Evolutionary conservation across 1,284 basidiomycete genomes (phyloP).

Genomic region (Kalmanozyma brasiliensis): DNA sequence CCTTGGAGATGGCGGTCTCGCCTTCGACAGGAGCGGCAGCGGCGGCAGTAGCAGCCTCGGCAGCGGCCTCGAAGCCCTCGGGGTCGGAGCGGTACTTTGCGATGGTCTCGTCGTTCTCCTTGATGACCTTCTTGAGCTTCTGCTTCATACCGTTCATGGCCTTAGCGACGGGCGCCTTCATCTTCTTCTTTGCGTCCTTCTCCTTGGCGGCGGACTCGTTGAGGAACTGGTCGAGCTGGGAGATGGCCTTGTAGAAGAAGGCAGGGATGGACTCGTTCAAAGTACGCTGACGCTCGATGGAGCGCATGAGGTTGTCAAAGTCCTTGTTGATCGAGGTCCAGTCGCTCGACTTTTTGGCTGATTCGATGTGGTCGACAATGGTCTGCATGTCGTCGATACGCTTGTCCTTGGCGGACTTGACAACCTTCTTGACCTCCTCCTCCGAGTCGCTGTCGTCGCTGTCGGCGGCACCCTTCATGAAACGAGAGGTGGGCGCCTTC

Average conservation of each 20-base stretch:
- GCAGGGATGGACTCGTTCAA: slow-evolving; percentile 87
- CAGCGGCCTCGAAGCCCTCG: slow-evolving; percentile 78
- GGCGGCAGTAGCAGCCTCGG: slow-evolving; percentile 67
- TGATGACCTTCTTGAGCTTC: slow-evolving; percentile 89
- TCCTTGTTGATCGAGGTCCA: slow-evolving; percentile 90
- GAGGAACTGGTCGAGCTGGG: slow-evolving; percentile 81
- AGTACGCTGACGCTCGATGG: slow-evolving; percentile 86
- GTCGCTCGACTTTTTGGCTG: slow-evolving; percentile 90
- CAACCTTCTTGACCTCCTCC: slow-evolving; percentile 77
- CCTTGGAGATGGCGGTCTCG: slow-evolving; percentile 69
- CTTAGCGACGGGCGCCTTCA: slow-evolving; percentile 93
- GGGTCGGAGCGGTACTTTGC: slow-evolving; percentile 80
- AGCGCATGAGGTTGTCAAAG: slow-evolving; percentile 92
- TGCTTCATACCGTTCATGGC: slow-evolving; percentile 97
- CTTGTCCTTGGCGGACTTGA: slow-evolving; percentile 87
- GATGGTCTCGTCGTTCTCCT: slow-evolving; percentile 87
- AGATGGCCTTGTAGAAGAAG: slow-evolving; percentile 83
- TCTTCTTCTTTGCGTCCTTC: slow-evolving; percentile 86
- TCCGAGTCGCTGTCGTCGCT: slow-evolving; percentile 74
- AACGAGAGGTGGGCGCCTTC: slow-evolving; percentile 61
- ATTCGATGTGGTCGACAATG: slow-evolving; percentile 89
- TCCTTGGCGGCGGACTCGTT: slow-evolving; percentile 79
- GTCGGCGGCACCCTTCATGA: slow-evolving; percentile 64
- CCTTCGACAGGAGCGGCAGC: slow-evolving; percentile 72
- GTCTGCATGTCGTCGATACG: slow-evolving; percentile 86